These are phyloP conservation scores for Yueomyces sp. DNA, from an alignment of 1,139 yeast genomes.

Conservation along the genomic window DNA sequence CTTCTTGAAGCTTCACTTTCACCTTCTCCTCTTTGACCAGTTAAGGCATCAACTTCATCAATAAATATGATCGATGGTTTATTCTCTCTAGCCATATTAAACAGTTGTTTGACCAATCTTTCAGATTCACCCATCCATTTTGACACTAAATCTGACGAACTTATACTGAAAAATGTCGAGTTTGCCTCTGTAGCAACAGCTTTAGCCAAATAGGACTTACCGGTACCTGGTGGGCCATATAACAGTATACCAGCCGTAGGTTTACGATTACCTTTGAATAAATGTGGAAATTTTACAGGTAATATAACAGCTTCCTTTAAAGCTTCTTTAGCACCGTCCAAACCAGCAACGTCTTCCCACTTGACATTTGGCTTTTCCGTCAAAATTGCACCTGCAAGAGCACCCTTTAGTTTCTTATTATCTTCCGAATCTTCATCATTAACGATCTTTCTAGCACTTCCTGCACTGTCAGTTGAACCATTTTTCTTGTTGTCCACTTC, in stretches of 20 bases:
- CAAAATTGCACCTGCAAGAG: slow-evolving; percentile 83
- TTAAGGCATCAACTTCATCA: slow-evolving; percentile 95
- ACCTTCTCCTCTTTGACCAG: slow-evolving; percentile 98
- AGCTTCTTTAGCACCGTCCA: slow-evolving; percentile 92
- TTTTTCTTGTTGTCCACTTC: slow-evolving; percentile 29
- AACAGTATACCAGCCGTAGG: slow-evolving; percentile 86
- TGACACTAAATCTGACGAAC: slow-evolving; percentile 87
- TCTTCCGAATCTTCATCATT: slow-evolving; percentile 70
- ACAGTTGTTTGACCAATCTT: slow-evolving; percentile 84
- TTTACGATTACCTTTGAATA: slow-evolving; percentile 86
- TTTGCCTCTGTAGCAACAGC: slow-evolving; percentile 99
- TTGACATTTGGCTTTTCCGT: slow-evolving; percentile 86
- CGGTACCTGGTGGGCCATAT: slow-evolving; percentile 99
- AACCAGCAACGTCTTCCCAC: slow-evolving; percentile 96
- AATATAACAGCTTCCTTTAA: slow-evolving; percentile 92
- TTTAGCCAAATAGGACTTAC: slow-evolving; percentile 91
- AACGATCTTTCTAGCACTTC: slow-evolving; percentile 17
- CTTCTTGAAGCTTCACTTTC: slow-evolving; percentile 95
- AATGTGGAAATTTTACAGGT: slow-evolving; percentile 89
- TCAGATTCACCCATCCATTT: slow-evolving; percentile 99
- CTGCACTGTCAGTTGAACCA: slow-evolving; percentile 10
- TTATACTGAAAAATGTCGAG: slow-evolving; percentile 88
- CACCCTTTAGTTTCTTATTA: slow-evolving; percentile 79
- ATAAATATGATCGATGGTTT: slow-evolving; percentile 92
- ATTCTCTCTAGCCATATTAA: slow-evolving; percentile 90